These are phyloP conservation scores for Penicillium hordei DNA, from an alignment of 2,329 filamentous ascomycete species.

Conservation along the genomic window DNA sequence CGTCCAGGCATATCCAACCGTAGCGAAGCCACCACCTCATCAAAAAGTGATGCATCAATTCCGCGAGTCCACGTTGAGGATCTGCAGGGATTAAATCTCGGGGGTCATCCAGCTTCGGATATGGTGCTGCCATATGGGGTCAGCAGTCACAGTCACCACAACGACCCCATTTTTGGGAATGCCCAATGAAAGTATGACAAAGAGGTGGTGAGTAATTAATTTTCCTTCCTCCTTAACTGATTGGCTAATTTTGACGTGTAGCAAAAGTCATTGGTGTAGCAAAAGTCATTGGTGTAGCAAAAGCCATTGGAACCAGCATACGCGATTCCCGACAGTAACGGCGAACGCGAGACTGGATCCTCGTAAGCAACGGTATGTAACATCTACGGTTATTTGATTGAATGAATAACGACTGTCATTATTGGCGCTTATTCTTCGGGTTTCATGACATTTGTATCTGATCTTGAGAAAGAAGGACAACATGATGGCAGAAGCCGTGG, in stretches of 20 bases:
- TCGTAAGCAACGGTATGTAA: conserved; percentile 8
- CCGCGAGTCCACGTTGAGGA: neutral
- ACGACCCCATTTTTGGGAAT: neutral
- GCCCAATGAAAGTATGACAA: neutral
- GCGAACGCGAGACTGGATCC: conserved; percentile 12
- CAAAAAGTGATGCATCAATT: neutral
- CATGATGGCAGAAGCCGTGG: neutral
- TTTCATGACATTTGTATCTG: neutral
- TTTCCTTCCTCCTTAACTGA: too few relatives aligned
- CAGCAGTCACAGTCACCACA: neutral
- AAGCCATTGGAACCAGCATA: conserved; percentile 1
- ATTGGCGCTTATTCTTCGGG: neutral
- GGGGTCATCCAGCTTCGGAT: neutral
- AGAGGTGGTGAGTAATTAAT: neutral
- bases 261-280: neutral
- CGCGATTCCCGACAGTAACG: neutral
- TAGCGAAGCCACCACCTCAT: neutral
- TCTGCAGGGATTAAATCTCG: neutral
- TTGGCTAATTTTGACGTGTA: neutral
- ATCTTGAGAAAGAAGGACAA: neutral
- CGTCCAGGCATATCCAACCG: neutral
- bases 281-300: neutral
- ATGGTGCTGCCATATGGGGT: neutral
- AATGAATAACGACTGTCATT: neutral
- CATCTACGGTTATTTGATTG: neutral